Conservation (phyloP, 441 rosid genomes). For the Mallotus repandus region DNA sequence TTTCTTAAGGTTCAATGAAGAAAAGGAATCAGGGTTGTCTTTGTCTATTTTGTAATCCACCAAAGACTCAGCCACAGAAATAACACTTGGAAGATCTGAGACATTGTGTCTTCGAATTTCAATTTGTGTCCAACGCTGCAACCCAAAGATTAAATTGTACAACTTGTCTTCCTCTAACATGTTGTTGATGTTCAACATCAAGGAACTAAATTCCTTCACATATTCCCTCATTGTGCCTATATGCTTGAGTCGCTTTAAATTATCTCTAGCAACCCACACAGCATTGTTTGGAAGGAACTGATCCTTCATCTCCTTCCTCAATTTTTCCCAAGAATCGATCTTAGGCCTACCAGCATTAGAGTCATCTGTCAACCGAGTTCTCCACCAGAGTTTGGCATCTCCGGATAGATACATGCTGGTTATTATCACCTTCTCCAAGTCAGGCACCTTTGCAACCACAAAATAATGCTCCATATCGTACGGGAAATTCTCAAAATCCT, state of each 20-base stretch:
- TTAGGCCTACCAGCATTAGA: background rate
- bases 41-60: too few species aligned
- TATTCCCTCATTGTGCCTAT: fast-evolving
- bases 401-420: background rate
- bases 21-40: background rate
- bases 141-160: too few species aligned
- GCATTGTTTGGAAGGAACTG: background rate
- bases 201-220: background rate
- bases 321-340: background rate
- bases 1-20: too few species aligned
- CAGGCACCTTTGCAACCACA: background rate
- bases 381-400: background rate
- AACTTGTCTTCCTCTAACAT: background rate
- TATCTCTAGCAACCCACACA: background rate
- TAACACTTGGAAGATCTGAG: too few species aligned
- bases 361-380: background rate
- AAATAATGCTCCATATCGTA: background rate
- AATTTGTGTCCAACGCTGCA: too few species aligned
- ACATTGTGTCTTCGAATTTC: too few species aligned
- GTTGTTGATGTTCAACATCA: background rate
- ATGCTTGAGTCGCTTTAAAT: background rate
- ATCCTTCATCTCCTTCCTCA: background rate
- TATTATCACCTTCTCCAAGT: background rate
- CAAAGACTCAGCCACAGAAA: too few species aligned
- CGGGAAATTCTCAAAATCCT: background rate